Base-by-base conservation (phyloP, 2,329 filamentous ascomycete species). In the Ambrosiella beaveri region DNA sequence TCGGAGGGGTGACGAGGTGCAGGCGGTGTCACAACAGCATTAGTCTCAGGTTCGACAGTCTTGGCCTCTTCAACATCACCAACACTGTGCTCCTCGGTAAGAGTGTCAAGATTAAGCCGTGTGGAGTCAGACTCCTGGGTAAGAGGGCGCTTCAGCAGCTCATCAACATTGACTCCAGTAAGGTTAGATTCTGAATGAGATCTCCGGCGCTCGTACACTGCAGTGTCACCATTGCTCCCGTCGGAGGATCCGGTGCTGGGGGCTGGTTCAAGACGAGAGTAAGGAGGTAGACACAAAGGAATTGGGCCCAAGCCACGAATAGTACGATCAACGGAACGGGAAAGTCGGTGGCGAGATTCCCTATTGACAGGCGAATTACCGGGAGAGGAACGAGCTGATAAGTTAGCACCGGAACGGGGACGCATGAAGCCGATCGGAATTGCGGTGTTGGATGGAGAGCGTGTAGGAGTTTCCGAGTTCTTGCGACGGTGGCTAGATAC, bases 361-460 rank as follows among this genome's bases (percentile, higher is more conserved):
- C 67, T 65, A 12, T 15, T 47, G 1, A 45, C 54, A 13, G 58
- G 58, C 5, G 58, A 59, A 2, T 35, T 47, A 12, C 53, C 49
- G 17, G 54, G 58, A n/a, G 54, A 59, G 36, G 44, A 50, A 8
- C 15, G 58, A 19, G 8, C 41, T 49, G 7, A 75, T 74, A 11
- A 74, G 1, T 69, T 69, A 3, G 75, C 74, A 9, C 67, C 67
- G 1, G 71, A 72, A 54, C 74, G 71, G 54, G 74, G 73, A 37
- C 80, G 66, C n/a, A 76, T 71, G 58, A 80, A 74, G 49, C 77
- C 72, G 49, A 82, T 71, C 2, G 79, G 78, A 39, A 82, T 77
- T 5, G 79, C 78, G 13, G 78, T 81, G 45, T 75, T 73, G 62
- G 78, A 81, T 6, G 76, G 75, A 2, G 75, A 76, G 65, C 76